Conservation (phyloP, 129 eudicot genomes). For the Flaveria trinervia region DNA sequence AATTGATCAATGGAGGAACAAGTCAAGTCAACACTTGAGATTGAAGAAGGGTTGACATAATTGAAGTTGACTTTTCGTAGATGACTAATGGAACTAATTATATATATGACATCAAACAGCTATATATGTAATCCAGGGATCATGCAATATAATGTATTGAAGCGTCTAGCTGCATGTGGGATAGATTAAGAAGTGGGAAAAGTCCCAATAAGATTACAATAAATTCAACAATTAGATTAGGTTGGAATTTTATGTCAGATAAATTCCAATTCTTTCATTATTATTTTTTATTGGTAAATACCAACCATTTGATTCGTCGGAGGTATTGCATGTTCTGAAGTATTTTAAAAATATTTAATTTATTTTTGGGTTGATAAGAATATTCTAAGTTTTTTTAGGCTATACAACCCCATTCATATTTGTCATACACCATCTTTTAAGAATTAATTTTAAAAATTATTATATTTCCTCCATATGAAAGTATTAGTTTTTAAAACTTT, state of each 20-base stretch:
- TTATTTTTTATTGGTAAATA: background rate
- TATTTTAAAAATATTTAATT: no score
- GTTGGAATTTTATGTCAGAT: background rate
- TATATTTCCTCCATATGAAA: no score
- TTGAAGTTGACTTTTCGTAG: background rate
- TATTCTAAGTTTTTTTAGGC: no score
- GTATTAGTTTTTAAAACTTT: no score
- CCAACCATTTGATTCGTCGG: background rate
- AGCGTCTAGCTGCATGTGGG: background rate
- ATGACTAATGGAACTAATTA: background rate
- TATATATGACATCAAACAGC: background rate
- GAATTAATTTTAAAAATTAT: no score
- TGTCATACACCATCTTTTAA: no score
- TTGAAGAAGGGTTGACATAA: background rate
- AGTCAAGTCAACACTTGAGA: background rate
- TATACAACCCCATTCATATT: no score
- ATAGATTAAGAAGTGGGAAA: background rate
- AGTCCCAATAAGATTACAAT: background rate
- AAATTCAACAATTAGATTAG: background rate
- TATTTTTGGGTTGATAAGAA: background rate
- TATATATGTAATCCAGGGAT: background rate
- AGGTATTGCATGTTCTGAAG: background rate
- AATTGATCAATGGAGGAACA: constrained; percentile 8
- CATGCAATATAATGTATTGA: background rate
- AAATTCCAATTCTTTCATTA: background rate